phyloP scores from a whole-genome alignment of 1,284 basidiomycete genomes.

The Puccinia horiana region DNA sequence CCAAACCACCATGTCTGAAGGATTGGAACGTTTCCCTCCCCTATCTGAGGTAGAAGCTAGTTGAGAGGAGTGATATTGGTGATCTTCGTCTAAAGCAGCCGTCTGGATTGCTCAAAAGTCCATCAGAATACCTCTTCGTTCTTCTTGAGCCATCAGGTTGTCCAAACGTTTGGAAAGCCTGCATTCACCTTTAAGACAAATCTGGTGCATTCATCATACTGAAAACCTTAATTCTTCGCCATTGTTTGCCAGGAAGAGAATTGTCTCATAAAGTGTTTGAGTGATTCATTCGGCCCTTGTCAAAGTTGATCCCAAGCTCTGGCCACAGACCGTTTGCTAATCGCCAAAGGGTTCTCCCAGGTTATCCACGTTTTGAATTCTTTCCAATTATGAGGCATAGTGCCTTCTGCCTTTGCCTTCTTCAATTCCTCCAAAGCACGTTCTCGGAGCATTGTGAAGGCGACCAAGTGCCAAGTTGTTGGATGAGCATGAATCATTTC shows the following conservation, averaged over 20 bases:
- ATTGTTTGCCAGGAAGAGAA: background rate
- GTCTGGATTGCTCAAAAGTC: background rate
- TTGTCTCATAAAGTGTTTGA: background rate
- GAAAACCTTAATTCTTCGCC: slow-evolving; percentile 13
- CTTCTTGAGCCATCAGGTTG: background rate
- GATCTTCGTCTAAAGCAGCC: background rate
- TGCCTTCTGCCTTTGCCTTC: background rate
- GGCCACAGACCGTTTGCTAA: background rate
- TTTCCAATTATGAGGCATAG: background rate
- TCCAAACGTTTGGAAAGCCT: background rate
- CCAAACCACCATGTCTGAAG: background rate
- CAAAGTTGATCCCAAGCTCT: background rate
- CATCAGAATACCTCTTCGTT: background rate
- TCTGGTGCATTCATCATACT: background rate
- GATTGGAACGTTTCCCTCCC: background rate
- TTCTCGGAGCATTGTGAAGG: background rate
- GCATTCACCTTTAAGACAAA: background rate
- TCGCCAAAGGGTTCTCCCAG: background rate
- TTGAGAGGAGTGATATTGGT: background rate
- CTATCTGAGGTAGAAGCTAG: background rate
- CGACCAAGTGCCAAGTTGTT: background rate
- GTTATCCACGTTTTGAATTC: background rate
- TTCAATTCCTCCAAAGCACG: background rate
- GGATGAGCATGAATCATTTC: background rate
- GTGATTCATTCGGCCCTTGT: background rate